Conservation (phyloP, 164 flowering plant genomes). For the Magnolia officinalis region DNA sequence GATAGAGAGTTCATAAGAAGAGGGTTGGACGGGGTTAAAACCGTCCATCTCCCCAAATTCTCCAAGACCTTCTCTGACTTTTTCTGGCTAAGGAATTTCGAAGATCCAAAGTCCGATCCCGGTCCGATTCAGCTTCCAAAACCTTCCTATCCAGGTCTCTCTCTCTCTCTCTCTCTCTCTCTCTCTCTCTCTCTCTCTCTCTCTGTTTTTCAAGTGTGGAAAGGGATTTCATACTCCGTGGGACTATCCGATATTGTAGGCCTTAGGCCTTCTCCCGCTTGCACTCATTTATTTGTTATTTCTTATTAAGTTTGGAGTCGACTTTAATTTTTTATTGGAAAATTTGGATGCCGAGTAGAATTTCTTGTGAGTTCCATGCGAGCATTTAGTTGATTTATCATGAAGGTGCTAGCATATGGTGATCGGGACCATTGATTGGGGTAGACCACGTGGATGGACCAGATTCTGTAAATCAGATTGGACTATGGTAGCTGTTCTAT, state of each 20-base stretch:
- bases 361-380: neutral
- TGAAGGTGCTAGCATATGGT: no score
- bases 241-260: neutral
- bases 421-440: no score
- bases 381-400: no score
- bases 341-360: neutral
- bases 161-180: neutral
- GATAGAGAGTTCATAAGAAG: constrained; percentile 58
- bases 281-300: neutral
- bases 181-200: constrained; percentile 4
- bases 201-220: neutral
- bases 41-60: constrained; percentile 52
- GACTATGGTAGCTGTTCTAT: no score
- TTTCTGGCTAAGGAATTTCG: constrained; percentile 69
- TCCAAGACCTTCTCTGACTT: constrained; percentile 51
- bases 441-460: no score
- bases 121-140: constrained; percentile 36
- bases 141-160: constrained; percentile 70
- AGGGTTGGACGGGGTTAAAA: constrained; percentile 52
- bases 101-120: constrained; percentile 40
- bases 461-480: no score
- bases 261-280: neutral
- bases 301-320: neutral
- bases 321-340: neutral
- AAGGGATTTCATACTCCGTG: neutral